These are phyloP conservation scores for Flaveria linearis DNA, from an alignment of 129 eudicot species.

Conservation along the genomic window DNA sequence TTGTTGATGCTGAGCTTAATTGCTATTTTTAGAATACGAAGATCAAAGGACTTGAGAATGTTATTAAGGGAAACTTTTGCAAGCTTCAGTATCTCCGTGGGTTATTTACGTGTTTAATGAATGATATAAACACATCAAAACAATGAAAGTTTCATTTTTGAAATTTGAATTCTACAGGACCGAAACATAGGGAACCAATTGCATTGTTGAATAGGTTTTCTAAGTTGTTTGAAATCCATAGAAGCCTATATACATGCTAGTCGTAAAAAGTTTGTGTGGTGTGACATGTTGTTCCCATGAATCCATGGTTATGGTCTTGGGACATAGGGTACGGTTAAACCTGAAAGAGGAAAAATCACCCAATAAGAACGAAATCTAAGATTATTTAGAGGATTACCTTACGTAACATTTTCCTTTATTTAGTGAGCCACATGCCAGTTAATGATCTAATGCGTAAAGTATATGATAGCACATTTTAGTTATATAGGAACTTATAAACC, in stretches of 20 bases:
- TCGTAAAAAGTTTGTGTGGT: neutral
- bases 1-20: neutral
- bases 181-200: neutral
- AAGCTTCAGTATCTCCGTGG: neutral
- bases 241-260: conserved; percentile 3
- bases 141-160: neutral
- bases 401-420: neutral
- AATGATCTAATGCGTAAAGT: neutral
- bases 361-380: neutral
- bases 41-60: conserved; percentile 1
- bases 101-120: neutral
- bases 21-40: neutral
- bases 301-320: neutral
- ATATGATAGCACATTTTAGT: neutral
- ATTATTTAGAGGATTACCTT: neutral
- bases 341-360: neutral
- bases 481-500: neutral
- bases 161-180: neutral
- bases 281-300: neutral
- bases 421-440: neutral
- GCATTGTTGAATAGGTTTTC: conserved; percentile 5
- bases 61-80: neutral
- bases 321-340: neutral
- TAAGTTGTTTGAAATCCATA: conserved; percentile 8
- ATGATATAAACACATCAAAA: conserved; percentile 5